phyloP scores from a whole-genome alignment of 2,329 filamentous ascomycete species.

The Claviceps africana region DNA sequence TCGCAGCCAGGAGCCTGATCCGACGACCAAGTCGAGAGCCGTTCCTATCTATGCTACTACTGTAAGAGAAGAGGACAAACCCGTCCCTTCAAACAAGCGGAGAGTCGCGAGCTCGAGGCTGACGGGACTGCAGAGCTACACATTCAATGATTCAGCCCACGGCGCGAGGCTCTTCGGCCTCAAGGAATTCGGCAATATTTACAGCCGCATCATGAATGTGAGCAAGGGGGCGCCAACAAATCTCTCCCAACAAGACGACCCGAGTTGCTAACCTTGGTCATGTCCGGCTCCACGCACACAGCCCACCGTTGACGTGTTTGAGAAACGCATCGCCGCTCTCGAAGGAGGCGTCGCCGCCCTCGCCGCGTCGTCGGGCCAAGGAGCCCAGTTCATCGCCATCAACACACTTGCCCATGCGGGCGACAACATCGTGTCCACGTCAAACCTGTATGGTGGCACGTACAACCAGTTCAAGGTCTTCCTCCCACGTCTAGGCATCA shows the following conservation, averaged over 20 bases:
- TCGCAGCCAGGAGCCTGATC: slow-evolving; percentile 61
- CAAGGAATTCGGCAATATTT: slow-evolving; percentile 96
- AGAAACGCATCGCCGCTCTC: slow-evolving; percentile 89
- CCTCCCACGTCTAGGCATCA: slow-evolving; percentile 73
- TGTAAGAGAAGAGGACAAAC: slow-evolving; percentile 17
- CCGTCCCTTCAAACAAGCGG: not conserved
- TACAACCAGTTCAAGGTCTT: slow-evolving; percentile 97
- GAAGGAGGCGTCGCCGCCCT: slow-evolving; percentile 84
- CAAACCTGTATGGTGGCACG: slow-evolving; percentile 85
- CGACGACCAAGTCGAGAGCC: slow-evolving; percentile 71
- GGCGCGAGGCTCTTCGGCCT: slow-evolving; percentile 90
- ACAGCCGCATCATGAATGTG: slow-evolving; percentile 91
- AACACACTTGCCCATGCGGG: slow-evolving; percentile 70
- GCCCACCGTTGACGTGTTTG: slow-evolving; percentile 91
- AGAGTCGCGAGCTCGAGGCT: not conserved
- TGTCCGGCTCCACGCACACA: slow-evolving; percentile 25
- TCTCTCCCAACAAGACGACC: not conserved
- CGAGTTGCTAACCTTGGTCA: not conserved
- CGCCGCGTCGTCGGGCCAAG: slow-evolving; percentile 73
- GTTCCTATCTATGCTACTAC: slow-evolving; percentile 93
- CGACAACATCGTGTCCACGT: slow-evolving; percentile 86
- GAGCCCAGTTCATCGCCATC: slow-evolving; percentile 85
- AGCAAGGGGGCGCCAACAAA: slow-evolving; percentile 16
- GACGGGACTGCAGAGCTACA: slow-evolving; percentile 49
- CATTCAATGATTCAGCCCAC: slow-evolving; percentile 92